Base-by-base conservation (phyloP, 176 grass and related monocot species). In the Bothriochloa decipiens region DNA sequence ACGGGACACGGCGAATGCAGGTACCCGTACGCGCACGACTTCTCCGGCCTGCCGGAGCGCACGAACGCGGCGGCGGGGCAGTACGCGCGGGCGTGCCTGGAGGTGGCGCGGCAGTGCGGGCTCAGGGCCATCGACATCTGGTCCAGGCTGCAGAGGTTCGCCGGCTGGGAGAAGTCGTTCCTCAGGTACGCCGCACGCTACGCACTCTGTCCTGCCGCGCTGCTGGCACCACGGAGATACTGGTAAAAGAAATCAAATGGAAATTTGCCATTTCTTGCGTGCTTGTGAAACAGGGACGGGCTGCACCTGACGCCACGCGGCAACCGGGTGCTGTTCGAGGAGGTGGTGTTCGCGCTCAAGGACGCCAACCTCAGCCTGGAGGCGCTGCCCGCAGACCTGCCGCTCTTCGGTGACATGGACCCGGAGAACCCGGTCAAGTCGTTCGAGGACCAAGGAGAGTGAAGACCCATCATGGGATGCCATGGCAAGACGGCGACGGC, bases 291-390 rank as follows among this genome's bases (percentile, higher is more conserved):
- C 0, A 95, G 94, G 84, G 91, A 93, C 53, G 94, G 94, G 14
- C 76, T 96, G 43, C 94, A 96, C 83, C 86, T 96, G 67, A 91
- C 91, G 18, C 43, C 86, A 22, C 29, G 27, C 4, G 94, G 94
- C 15, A 92, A 93, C 74, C 71, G 80, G 20, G n/a, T 96, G 71
- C 57, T 96, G 63, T 96, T 91, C 41, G 91, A 92, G 72, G 91
- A 89, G 80, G 90, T 95, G 28, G 83, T 95, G 55, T 49, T 89
- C 22, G 86, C 82, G 52, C 91, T 96, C 33, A 77, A 41, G 68
- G 84, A 83, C 33, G 81, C 64, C 29, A 74, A 83, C 62, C 71
- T 91, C 8, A 77, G 91, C 83, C 77, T 96, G 10, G 91, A 91
- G 81, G 87, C 45, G 37, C 75, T 96, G 36, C 88, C 86, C 1